phyloP scores from a whole-genome alignment of 1,284 basidiomycete species.

The Cryptococcus jaspeensis region DNA sequence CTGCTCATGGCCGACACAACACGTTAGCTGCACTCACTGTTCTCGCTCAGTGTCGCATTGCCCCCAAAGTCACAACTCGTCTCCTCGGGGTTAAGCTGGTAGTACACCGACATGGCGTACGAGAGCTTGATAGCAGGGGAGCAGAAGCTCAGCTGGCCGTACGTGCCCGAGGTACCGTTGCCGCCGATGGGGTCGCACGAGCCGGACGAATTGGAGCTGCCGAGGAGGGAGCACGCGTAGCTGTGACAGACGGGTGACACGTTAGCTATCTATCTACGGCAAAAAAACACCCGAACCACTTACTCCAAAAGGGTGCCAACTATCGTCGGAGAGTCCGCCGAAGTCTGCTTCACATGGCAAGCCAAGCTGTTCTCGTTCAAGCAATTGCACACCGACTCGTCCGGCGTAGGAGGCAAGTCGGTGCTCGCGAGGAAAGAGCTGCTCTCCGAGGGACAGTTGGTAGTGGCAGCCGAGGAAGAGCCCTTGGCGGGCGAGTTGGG shows the following conservation, averaged over 20 bases:
- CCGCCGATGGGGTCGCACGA: conserved; percentile 67
- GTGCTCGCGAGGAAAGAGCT: conserved; percentile 64
- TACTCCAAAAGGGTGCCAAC: conserved; percentile 64
- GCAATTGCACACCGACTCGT: conserved; percentile 74
- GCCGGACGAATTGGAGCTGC: conserved; percentile 57
- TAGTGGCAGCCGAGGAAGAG: conserved; percentile 59
- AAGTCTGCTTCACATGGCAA: conserved; percentile 68
- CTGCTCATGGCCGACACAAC: too few species aligned
- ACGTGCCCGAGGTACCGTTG: conserved; percentile 70
- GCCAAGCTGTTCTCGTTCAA: conserved; percentile 62
- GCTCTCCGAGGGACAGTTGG: conserved; percentile 65
- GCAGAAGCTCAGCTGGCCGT: conserved; percentile 72
- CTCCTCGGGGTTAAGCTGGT: conserved; percentile 63
- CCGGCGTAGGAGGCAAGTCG: conserved; percentile 78
- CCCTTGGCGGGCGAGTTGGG: conserved; percentile 66
- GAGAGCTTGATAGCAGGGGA: conserved; percentile 69
- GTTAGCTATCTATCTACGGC: too few species aligned
- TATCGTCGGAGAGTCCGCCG: conserved; percentile 63
- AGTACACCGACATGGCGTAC: conserved; percentile 79
- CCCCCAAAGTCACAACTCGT: conserved; percentile 66
- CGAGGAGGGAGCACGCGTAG: conserved; percentile 68
- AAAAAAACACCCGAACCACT: too few species aligned
- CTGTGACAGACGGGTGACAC: conserved; percentile 40
- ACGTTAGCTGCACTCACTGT: conserved; percentile 17
- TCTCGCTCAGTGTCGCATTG: conserved; percentile 71